Evolutionary conservation across 2,329 filamentous ascomycete species (phyloP).

Genomic region (Venturia oleaginea): DNA sequence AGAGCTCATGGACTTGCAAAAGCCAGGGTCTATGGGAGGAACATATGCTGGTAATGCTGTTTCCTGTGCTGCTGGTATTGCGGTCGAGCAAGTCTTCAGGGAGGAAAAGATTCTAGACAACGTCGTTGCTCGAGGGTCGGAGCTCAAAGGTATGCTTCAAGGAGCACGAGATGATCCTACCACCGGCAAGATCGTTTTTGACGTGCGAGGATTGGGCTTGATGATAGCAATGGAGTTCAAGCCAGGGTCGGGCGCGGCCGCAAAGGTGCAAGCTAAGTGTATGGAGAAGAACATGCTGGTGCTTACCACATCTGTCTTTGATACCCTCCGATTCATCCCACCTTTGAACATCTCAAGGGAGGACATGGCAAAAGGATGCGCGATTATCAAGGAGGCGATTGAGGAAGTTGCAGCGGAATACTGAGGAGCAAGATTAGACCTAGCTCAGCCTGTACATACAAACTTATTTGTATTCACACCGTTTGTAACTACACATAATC

Average conservation of each 20-base stretch:
- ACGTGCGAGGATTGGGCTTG: conserved; percentile 30
- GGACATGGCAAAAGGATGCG: conserved; percentile 29
- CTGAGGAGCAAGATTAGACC: background rate
- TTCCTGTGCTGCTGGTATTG: conserved; percentile 28
- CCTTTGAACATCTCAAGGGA: conserved; percentile 31
- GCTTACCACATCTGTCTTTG: conserved; percentile 32
- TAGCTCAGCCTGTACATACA: background rate
- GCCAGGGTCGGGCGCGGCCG: conserved; percentile 25
- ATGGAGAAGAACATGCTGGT: conserved; percentile 31
- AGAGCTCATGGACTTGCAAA: conserved; percentile 30
- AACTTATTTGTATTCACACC: too few relatives aligned
- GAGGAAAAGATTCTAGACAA: conserved; percentile 30
- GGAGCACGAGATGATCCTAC: conserved; percentile 18
- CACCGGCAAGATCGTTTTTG: conserved; percentile 26
- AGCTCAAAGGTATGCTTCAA: conserved; percentile 22
- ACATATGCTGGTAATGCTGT: conserved; percentile 32
- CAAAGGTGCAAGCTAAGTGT: conserved; percentile 29
- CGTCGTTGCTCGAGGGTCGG: conserved; percentile 24
- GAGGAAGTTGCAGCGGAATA: conserved; percentile 25
- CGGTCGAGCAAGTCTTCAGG: conserved; percentile 28
- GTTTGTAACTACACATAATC: too few relatives aligned
- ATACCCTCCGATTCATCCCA: conserved; percentile 32
- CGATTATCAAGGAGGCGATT: conserved; percentile 28
- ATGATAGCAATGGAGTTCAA: conserved; percentile 32
- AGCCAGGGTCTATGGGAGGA: conserved; percentile 30